A percentile compares a stretch with the other conserved stretches of the same genome.
phyloP scores from a whole-genome alignment of 768 basidiomycete genomes.

The Hypsizygus marmoreus region DNA sequence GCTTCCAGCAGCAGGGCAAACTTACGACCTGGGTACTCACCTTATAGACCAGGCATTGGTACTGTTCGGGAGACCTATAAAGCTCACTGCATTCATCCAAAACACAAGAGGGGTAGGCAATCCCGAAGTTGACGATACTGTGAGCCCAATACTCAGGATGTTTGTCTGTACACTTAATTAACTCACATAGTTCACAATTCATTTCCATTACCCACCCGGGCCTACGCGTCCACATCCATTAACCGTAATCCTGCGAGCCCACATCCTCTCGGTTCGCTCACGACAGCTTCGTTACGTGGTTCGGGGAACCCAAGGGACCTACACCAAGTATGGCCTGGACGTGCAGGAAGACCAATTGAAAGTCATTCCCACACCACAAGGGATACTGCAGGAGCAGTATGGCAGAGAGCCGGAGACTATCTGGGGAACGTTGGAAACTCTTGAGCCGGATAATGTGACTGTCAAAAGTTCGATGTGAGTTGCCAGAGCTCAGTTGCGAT shows the following conservation, averaged over 20 bases:
- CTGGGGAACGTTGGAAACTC: constrained; percentile 63
- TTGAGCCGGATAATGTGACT: constrained; percentile 47
- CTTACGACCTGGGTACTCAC: constrained; percentile 81
- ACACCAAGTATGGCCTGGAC: constrained; percentile 76
- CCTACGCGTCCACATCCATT: constrained; percentile 50
- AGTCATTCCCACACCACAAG: constrained; percentile 46
- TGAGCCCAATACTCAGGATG: constrained; percentile 29
- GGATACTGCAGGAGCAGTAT: constrained; percentile 46
- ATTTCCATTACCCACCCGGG: constrained; percentile 50
- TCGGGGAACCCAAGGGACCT: constrained; percentile 72
- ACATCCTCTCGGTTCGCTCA: constrained; percentile 66
- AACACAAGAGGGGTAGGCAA: constrained; percentile 70
- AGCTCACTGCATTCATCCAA: constrained; percentile 67
- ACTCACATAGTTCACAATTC: constrained; percentile 49
- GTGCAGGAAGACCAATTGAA: constrained; percentile 79
- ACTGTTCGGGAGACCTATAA: constrained; percentile 75
- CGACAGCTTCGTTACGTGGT: constrained; percentile 73
- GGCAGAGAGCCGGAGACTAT: constrained; percentile 65
- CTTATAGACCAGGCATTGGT: constrained; percentile 76
- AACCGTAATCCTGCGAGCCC: constrained; percentile 67
- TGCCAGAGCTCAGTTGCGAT: too few species aligned
- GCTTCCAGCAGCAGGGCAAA: constrained; percentile 60
- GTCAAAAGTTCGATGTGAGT: constrained; percentile 38
- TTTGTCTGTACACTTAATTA: background rate
- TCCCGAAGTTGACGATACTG: constrained; percentile 66